Evolutionary conservation across 2,329 filamentous ascomycete genomes (phyloP).

Genomic region (Pyricularia sp.): DNA sequence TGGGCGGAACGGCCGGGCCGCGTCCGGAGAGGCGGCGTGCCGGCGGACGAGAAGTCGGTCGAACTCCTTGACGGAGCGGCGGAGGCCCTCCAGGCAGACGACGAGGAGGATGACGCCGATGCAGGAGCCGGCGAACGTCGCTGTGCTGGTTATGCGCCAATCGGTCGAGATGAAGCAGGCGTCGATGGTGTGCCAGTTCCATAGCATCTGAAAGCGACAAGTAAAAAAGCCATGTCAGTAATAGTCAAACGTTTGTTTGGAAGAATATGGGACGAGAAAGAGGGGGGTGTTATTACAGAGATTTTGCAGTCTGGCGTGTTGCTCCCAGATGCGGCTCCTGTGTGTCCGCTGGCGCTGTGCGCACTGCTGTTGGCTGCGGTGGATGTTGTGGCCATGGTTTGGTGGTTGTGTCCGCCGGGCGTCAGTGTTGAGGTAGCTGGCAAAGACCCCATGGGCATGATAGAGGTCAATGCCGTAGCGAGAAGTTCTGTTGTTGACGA

Average conservation of each 20-base stretch:
- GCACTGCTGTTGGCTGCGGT: background rate
- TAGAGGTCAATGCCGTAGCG: background rate
- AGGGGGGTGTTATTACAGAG: slow-evolving; percentile 18
- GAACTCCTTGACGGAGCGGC: slow-evolving; percentile 58
- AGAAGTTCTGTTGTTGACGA: background rate
- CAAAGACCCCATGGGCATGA: background rate
- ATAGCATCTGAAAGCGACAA: slow-evolving; percentile 48
- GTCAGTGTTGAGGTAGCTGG: background rate
- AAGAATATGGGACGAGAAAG: slow-evolving; percentile 6
- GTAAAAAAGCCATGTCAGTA: background rate
- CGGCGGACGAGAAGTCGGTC: slow-evolving; percentile 51
- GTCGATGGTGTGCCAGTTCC: slow-evolving; percentile 66
- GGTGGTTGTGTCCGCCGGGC: background rate
- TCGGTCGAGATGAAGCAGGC: slow-evolving; percentile 55
- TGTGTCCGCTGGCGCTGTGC: background rate
- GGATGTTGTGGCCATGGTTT: background rate
- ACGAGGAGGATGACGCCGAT: slow-evolving; percentile 67
- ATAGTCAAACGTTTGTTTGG: slow-evolving; percentile 1
- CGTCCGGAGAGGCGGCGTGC: slow-evolving; percentile 18
- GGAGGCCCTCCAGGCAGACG: slow-evolving; percentile 57
- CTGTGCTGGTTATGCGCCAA: slow-evolving; percentile 57
- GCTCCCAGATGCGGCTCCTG: background rate
- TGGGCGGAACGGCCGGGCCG: slow-evolving; percentile 32
- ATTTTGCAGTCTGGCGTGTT: slow-evolving; percentile 23
- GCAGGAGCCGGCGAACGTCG: slow-evolving; percentile 69